A percentile compares a stretch with the other conserved stretches of the same genome.
These are phyloP conservation scores for Apiospora phragmitis DNA, from an alignment of 2,329 filamentous ascomycete genomes.

Conservation along the genomic window DNA sequence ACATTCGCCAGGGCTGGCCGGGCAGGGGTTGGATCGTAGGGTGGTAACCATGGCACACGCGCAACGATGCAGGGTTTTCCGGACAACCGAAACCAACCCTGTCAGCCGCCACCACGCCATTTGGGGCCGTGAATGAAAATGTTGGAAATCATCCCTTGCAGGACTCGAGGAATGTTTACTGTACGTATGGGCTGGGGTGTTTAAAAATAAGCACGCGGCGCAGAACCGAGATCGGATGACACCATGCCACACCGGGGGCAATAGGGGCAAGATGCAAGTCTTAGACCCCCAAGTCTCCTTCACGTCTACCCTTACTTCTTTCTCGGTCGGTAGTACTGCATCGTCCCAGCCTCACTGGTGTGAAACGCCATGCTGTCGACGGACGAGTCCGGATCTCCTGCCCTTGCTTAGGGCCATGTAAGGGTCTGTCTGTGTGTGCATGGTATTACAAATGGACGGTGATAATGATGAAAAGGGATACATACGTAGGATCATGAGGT, in stretches of 20 bases:
- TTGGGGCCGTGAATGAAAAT: no score
- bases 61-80: no score
- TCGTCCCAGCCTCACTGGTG: background rate
- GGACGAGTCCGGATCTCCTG: background rate
- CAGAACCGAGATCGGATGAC: background rate
- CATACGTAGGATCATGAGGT: no score
- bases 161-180: background rate
- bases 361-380: background rate
- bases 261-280: background rate
- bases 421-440: no score
- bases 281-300: background rate
- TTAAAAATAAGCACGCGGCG: background rate
- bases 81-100: background rate
- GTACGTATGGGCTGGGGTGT: background rate
- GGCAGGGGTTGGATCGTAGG: background rate
- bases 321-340: no score
- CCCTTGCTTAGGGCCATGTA: background rate
- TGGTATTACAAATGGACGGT: background rate
- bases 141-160: background rate
- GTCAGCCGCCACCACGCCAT: background rate
- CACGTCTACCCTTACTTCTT: background rate
- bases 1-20: background rate
- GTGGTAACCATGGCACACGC: background rate
- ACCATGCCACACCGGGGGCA: background rate
- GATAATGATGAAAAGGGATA: background rate